A percentile compares a stretch with the other conserved stretches of the same genome.
These are phyloP conservation scores for Sporothrix euskadiensis DNA, from an alignment of 2,329 filamentous ascomycete species.

Conservation along the genomic window DNA sequence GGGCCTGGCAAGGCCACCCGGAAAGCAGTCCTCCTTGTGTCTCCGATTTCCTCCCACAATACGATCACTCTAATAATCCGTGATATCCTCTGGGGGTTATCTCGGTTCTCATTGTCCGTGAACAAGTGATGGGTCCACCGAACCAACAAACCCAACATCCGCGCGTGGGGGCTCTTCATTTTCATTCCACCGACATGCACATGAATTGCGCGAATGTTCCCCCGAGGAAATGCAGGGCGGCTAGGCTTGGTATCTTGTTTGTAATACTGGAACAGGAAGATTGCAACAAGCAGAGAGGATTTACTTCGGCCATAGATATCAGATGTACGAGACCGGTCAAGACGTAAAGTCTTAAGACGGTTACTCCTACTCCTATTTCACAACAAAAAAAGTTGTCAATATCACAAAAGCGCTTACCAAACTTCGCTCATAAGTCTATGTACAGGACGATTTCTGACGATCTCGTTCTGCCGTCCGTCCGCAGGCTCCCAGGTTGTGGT, in stretches of 20 bases:
- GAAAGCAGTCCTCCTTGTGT: background rate
- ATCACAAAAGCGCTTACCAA: too few relatives aligned
- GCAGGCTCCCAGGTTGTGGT: background rate
- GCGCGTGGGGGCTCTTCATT: background rate
- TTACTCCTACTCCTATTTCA: too few relatives aligned
- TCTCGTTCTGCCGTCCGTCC: background rate
- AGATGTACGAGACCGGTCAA: too few relatives aligned
- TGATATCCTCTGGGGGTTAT: background rate
- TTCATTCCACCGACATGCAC: background rate
- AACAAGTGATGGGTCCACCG: background rate
- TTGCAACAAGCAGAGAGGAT: too few relatives aligned
- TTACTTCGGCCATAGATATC: background rate
- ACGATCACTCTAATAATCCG: too few relatives aligned
- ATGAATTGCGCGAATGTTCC: background rate
- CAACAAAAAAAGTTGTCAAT: too few relatives aligned
- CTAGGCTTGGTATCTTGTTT: background rate
- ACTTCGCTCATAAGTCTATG: too few relatives aligned
- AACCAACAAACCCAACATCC: background rate
- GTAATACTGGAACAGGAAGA: too few relatives aligned
- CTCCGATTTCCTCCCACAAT: background rate
- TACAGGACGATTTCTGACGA: too few relatives aligned
- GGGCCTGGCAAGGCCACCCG: background rate
- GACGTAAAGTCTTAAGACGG: too few relatives aligned
- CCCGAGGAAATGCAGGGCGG: background rate
- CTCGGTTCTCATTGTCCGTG: constrained; percentile 6